A percentile compares a stretch with the other conserved stretches of the same genome.
Evolutionary conservation across 106 monocot species (phyloP).

Genomic region (Dendrobium officinale): DNA sequence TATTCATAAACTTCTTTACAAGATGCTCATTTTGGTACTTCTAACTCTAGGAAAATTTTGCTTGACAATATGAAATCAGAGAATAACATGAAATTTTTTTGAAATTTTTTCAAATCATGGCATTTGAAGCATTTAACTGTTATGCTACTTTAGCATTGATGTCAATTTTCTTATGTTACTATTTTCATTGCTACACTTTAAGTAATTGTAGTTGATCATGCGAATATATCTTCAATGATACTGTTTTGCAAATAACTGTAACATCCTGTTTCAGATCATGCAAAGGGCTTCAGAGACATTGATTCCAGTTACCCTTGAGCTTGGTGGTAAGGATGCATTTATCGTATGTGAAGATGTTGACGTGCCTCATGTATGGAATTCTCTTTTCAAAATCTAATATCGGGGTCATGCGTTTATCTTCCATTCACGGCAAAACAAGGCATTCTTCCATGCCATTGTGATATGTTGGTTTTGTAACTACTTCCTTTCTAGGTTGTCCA

Average conservation of each 20-base stretch:
- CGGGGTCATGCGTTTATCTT: not conserved
- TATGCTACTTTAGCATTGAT: not conserved
- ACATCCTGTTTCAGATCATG: constrained; percentile 70
- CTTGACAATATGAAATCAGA: not conserved
- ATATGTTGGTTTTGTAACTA: constrained; percentile 2
- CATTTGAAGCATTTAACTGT: not conserved
- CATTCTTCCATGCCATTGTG: not conserved
- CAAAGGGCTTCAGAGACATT: constrained; percentile 79
- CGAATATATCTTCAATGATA: constrained; percentile 1
- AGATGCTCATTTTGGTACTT: not conserved
- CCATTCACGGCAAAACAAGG: not conserved
- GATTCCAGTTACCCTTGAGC: constrained; percentile 95
- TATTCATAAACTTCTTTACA: not conserved
- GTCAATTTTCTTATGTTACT: not conserved
- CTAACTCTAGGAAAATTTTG: not conserved
- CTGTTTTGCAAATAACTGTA: not conserved
- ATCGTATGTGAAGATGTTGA: constrained; percentile 98
- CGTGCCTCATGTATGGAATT: constrained; percentile 59
- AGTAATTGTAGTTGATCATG: not conserved
- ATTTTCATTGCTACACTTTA: not conserved
- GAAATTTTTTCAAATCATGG: not conserved
- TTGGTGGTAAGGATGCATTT: constrained; percentile 99
- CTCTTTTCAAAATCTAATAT: constrained; percentile 1
- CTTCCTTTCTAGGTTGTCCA: constrained; percentile 63
- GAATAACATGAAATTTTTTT: not conserved